Evolutionary conservation across 2,329 filamentous ascomycete genomes (phyloP).

Genomic region (Penicillium brasilianum): DNA sequence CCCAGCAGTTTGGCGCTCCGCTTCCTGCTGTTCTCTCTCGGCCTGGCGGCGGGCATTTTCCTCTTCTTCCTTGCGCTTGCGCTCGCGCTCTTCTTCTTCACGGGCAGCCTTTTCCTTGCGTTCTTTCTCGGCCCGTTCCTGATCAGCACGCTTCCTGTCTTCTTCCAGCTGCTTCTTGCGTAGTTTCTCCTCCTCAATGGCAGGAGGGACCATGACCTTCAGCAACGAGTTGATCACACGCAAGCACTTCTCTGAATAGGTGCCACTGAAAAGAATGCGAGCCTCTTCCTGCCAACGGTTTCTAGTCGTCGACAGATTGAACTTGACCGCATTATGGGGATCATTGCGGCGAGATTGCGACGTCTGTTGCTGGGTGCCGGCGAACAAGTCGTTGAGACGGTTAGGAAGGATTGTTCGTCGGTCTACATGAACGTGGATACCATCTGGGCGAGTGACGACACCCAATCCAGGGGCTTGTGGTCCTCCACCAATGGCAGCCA

Average conservation of each 20-base stretch:
- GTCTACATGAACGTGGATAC: constrained; percentile 61
- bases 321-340: constrained; percentile 73
- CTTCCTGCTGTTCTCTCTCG: constrained; percentile 68
- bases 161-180: constrained; percentile 65
- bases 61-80: constrained; percentile 69
- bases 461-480: constrained; percentile 51
- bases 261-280: constrained; percentile 77
- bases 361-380: constrained; percentile 39
- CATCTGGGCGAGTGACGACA: constrained; percentile 52
- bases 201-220: constrained; percentile 77
- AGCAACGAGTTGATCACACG: constrained; percentile 72
- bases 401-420: constrained; percentile 57
- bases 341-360: constrained; percentile 51
- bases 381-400: constrained; percentile 58
- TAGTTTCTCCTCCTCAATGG: constrained; percentile 79
- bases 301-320: constrained; percentile 72
- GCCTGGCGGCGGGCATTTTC: constrained; percentile 65
- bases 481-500: constrained; percentile 58
- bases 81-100: constrained; percentile 74
- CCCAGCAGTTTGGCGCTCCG: constrained; percentile 55
- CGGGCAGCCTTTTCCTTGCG: constrained; percentile 66
- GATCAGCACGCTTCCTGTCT: constrained; percentile 62
- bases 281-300: constrained; percentile 89
- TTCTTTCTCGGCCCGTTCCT: constrained; percentile 65
- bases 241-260: constrained; percentile 70